These are phyloP conservation scores for Candida mattraensis DNA, from an alignment of 805 yeast genomes.

Conservation along the genomic window DNA sequence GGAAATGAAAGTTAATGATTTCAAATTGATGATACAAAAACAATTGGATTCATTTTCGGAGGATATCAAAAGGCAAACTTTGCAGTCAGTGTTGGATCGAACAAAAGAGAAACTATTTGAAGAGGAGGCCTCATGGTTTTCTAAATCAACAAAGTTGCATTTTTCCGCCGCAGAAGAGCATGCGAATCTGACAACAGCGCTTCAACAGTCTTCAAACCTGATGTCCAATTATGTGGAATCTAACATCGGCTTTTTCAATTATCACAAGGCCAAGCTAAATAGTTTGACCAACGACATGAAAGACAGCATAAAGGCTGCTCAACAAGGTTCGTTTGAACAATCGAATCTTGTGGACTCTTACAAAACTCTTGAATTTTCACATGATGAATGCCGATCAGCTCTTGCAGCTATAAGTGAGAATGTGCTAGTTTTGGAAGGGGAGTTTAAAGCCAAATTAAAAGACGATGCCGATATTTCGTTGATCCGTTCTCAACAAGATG, in stretches of 20 bases:
- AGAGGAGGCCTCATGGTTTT: slow-evolving; percentile 10
- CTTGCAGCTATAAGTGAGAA: slow-evolving; percentile 6
- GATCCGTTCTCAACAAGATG: slow-evolving; percentile 2
- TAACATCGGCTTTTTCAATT: slow-evolving; percentile 15
- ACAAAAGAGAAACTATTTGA: slow-evolving; percentile 9
- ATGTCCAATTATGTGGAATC: slow-evolving; percentile 15
- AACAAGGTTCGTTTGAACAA: neutral
- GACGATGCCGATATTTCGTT: slow-evolving; percentile 2
- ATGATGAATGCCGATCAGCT: slow-evolving; percentile 3
- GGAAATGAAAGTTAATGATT: slow-evolving; percentile 6
- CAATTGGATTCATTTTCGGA: slow-evolving; percentile 11
- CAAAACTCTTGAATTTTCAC: slow-evolving; percentile 1
- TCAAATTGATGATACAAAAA: slow-evolving; percentile 7
- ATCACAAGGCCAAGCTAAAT: slow-evolving; percentile 13
- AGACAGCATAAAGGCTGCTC: neutral
- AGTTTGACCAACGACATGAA: slow-evolving; percentile 5
- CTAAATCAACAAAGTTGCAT: slow-evolving; percentile 1
- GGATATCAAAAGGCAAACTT: slow-evolving; percentile 10
- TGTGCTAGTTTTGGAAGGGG: slow-evolving; percentile 6
- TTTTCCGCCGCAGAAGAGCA: neutral
- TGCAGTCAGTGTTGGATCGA: slow-evolving; percentile 7
- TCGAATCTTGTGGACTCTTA: slow-evolving; percentile 10
- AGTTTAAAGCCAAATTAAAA: slow-evolving; percentile 2
- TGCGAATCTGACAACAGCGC: neutral
- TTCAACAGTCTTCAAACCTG: slow-evolving; percentile 5